phyloP scores from a whole-genome alignment of 1,284 basidiomycete genomes.

The Trichosporon sp. region DNA sequence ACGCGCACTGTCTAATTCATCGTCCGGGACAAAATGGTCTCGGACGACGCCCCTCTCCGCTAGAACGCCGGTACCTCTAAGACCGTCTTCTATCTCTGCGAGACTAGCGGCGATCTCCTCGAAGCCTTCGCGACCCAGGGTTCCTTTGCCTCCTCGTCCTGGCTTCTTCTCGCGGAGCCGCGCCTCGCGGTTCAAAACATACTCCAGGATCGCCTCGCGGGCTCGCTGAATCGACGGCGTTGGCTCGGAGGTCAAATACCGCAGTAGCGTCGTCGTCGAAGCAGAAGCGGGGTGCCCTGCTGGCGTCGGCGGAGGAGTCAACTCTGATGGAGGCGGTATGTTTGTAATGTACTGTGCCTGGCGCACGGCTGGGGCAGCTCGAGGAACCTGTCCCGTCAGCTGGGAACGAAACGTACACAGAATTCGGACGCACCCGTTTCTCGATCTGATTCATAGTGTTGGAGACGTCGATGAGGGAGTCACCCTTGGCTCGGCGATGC shows the following conservation, averaged over 20 bases:
- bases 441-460: slow-evolving; percentile 38
- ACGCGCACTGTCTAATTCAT: slow-evolving; percentile 31
- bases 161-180: slow-evolving; percentile 39
- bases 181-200: slow-evolving; percentile 37
- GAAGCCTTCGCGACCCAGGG: slow-evolving; percentile 39
- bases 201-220: slow-evolving; percentile 48
- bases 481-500: slow-evolving; percentile 39
- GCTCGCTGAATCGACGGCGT: slow-evolving; percentile 40
- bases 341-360: slow-evolving; percentile 43
- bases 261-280: slow-evolving; percentile 33
- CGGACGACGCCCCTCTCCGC: slow-evolving; percentile 2
- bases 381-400: slow-evolving; percentile 23
- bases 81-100: slow-evolving; percentile 39
- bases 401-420: neutral
- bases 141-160: slow-evolving; percentile 45
- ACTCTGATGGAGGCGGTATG: slow-evolving; percentile 43
- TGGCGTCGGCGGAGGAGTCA: slow-evolving; percentile 34
- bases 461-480: slow-evolving; percentile 42
- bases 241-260: slow-evolving; percentile 36
- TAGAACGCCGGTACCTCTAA: slow-evolving; percentile 24
- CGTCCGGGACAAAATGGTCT: slow-evolving; percentile 10
- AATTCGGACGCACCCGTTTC: slow-evolving; percentile 28
- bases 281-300: slow-evolving; percentile 39
- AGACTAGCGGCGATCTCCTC: slow-evolving; percentile 42
- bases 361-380: slow-evolving; percentile 36